Evolutionary conservation across 805 yeast species (phyloP), one percentile per base, ranked within the genome.

Genomic region (Candida pseudofarinosa): DNA sequence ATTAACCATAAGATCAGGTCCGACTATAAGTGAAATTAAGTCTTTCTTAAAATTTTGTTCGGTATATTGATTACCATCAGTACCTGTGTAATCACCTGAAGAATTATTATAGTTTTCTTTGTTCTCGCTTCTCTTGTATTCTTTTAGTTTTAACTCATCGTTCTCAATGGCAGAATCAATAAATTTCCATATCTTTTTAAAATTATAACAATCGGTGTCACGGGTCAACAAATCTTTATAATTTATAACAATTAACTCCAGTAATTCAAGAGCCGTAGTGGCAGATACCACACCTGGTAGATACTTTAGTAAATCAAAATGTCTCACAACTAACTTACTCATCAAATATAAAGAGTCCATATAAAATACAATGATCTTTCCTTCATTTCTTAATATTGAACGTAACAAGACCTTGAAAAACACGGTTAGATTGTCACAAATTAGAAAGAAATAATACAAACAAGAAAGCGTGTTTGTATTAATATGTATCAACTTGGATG

Each of bases 271-370:
- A 0, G 63, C 65, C 1, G 64, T 58, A 13, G 59, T 51, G 1
- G 58, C 47, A 6, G 63, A 50, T 10, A 60, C 67, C 26, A 47
- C 40, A 4, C 64, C 67, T 4, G 69, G 62, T 39, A 67, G 57
- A 30, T 62, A 58, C 39, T 62, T 63, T 3, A 68, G 60, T 23
- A 69, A 53, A 37, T 59, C 60, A 41, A 60, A 60, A 42, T 66
- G 70, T 20, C 46, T 53, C n/a, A 63, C 50, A 6, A 66, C 53
- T 15, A 71, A 47, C 31, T 54, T 55, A 12, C 69, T 43, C 16
- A 69, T 55, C 38, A 66, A 57, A 46, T 65, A 62, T 5, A 71
- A 45, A 28, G 72, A 54, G 49, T 76, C 80, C 65, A 73, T 42
- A 47, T 69, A 69, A 36, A 56, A 60, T 8, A 69, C 68, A 20